Evolutionary conservation across 208 protist genomes (phyloP).

Genomic region (Novymonas esmeraldas): DNA sequence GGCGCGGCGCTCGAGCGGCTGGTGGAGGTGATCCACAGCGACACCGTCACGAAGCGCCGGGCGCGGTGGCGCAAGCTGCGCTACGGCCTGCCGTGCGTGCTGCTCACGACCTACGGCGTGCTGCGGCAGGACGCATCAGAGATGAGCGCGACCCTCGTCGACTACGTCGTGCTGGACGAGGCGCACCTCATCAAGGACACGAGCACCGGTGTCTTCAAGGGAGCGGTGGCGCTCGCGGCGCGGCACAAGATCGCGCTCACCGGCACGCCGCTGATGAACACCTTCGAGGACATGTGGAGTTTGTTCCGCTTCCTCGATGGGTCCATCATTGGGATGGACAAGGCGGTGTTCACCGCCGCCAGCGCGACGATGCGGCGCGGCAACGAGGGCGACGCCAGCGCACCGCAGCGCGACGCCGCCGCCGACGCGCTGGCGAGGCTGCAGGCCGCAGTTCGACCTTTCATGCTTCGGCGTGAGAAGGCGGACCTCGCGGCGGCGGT

Average conservation of each 20-base stretch:
- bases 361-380: constrained; percentile 63
- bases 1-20: constrained; percentile 1
- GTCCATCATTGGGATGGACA: constrained; percentile 44
- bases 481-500: constrained; percentile 33
- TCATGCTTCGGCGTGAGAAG: constrained; percentile 85
- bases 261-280: constrained; percentile 88
- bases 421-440: constrained; percentile 46
- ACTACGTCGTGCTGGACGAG: constrained; percentile 89
- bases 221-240: constrained; percentile 58
- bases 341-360: constrained; percentile 45
- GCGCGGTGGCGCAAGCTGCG: constrained; percentile 58
- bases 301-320: constrained; percentile 84
- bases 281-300: constrained; percentile 86
- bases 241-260: constrained; percentile 84
- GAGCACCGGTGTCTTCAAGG: constrained; percentile 58
- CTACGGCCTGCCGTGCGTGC: constrained; percentile 54
- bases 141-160: constrained; percentile 61
- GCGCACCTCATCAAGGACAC: constrained; percentile 83
- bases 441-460: constrained; percentile 62
- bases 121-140: constrained; percentile 66
- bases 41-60: constrained; percentile 46
- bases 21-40: constrained; percentile 66
- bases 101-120: constrained; percentile 87
- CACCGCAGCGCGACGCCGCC: constrained; percentile 38
- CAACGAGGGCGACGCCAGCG: constrained; percentile 79